These are phyloP conservation scores for Rhizophora mangle DNA, from an alignment of 345 rosid genomes.

Conservation along the genomic window DNA sequence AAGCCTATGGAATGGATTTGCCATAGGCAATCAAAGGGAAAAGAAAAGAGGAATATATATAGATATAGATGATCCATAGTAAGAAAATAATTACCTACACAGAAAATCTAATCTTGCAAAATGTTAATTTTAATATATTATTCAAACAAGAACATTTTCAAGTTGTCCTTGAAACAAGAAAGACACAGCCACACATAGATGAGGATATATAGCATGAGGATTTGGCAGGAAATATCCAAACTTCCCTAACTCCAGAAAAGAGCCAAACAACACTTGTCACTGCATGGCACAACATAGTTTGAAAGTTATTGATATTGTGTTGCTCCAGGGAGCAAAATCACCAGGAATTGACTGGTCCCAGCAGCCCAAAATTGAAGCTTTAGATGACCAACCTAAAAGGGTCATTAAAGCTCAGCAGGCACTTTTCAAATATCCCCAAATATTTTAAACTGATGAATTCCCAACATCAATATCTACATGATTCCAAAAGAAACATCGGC, in stretches of 20 bases:
- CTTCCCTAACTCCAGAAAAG: neutral
- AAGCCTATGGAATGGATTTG: constrained; percentile 42
- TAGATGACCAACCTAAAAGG: neutral
- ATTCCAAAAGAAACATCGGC: neutral
- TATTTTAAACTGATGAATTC: neutral
- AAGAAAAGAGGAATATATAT: no score
- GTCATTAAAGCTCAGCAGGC: constrained; percentile 1
- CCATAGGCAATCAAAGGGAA: constrained; percentile 20
- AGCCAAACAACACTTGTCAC: neutral
- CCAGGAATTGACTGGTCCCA: constrained; percentile 6
- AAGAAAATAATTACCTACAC: no score
- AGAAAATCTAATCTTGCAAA: no score
- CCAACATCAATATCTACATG: neutral
- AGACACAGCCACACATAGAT: no score
- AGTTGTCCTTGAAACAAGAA: no score
- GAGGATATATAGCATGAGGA: no score
- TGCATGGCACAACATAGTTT: neutral
- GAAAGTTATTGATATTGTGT: neutral
- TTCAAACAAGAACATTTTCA: no score
- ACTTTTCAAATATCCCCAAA: no score
- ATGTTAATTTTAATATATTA: no score
- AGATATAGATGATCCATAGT: no score
- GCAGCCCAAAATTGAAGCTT: constrained; percentile 22
- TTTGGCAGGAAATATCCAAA: neutral
- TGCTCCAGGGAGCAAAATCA: constrained; percentile 20